Base-by-base conservation (phyloP, 176 grass and related monocot species). In the Eremochloa ophiuroides region DNA sequence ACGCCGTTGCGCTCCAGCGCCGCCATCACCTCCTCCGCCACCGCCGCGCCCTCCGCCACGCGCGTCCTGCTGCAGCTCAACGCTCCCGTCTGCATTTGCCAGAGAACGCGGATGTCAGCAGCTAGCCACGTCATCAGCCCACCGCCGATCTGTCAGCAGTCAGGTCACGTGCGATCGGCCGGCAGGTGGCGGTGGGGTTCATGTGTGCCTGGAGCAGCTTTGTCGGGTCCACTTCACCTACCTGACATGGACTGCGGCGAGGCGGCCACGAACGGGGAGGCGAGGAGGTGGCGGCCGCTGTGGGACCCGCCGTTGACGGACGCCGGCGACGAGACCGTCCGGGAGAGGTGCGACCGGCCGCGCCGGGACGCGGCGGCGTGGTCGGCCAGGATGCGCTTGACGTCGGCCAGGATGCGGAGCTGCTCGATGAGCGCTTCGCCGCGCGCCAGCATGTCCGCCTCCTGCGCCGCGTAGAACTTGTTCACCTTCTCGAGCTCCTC, bases 1-100 rank as follows among this genome's bases (percentile, higher is more conserved):
- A 99, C 86, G 23, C 96, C 96, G 62, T 91, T 95, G 9, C 96
- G 78, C 92, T 95, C 91, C 85, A 99, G 88, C 84, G 85, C 91
- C 27, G 84, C 93, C 84, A 95, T 99, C 71, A 99, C 90, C 84
- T 94, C 96, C 16, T 95, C 96, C 28, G 90, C 89, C 73, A 97
- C 88, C 1, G 61, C 73, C 16, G 87, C 82, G 59, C 91, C 80
- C 79, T 91, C 93, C 68, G 81, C 50, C 55, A 83, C 71, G 33
- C 43, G 48, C 81, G n/a, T n/a, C 29, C 37, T 70, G 87, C 71
- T 81, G 76, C 78, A 69, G 38, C 75, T 94, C 80, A 60, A 72
- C 56, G 69, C 75, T 86, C 41, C 53, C 85, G 3, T 86, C 77
- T 81, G 75, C 81, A 10, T 25, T n/a, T n/a, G n/a, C n/a, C n/a